Evolutionary conservation across 2,329 filamentous ascomycete genomes (phyloP).

Genomic region (Alternaria angustiovoidea): DNA sequence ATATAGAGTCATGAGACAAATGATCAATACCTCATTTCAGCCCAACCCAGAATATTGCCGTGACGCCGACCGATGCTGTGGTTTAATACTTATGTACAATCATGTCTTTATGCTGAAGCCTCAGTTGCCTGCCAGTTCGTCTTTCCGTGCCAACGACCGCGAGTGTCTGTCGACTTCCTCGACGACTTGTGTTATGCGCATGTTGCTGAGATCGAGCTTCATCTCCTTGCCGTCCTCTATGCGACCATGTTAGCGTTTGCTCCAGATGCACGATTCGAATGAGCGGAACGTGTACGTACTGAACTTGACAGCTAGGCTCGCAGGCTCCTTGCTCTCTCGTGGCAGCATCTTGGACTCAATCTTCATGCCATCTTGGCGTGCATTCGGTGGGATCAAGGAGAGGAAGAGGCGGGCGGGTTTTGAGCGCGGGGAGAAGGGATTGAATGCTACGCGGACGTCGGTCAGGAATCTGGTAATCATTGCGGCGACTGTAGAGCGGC

Average conservation of each 20-base stretch:
- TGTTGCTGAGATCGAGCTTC: slow-evolving; percentile 78
- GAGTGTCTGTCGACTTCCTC: slow-evolving; percentile 93
- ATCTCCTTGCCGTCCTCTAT: slow-evolving; percentile 93
- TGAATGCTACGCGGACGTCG: slow-evolving; percentile 85
- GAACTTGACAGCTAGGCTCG: slow-evolving; percentile 80
- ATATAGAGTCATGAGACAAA: slow-evolving; percentile 31
- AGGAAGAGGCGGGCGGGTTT: slow-evolving; percentile 90
- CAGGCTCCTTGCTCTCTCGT: slow-evolving; percentile 71
- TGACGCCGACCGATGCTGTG: slow-evolving; percentile 40
- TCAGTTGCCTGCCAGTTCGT: slow-evolving; percentile 70
- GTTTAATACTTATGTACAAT: slow-evolving; percentile 8
- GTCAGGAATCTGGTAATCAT: slow-evolving; percentile 92
- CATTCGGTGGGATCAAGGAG: slow-evolving; percentile 80
- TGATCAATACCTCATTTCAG: slow-evolving; percentile 13
- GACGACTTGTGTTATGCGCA: slow-evolving; percentile 84
- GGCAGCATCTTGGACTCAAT: slow-evolving; percentile 81
- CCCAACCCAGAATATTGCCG: slow-evolving; percentile 19
- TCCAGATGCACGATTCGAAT: not conserved
- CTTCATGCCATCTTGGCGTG: slow-evolving; percentile 75
- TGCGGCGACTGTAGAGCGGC: slow-evolving; percentile 30
- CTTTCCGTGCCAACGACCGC: slow-evolving; percentile 79
- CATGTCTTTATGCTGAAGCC: not conserved
- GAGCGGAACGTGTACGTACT: slow-evolving; percentile 64
- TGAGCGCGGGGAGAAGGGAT: slow-evolving; percentile 82
- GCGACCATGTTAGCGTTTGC: slow-evolving; percentile 23